A percentile compares a stretch with the other conserved stretches of the same genome.
phyloP scores from a whole-genome alignment of 164 flowering plant species.

The Magnolia officinalis region DNA sequence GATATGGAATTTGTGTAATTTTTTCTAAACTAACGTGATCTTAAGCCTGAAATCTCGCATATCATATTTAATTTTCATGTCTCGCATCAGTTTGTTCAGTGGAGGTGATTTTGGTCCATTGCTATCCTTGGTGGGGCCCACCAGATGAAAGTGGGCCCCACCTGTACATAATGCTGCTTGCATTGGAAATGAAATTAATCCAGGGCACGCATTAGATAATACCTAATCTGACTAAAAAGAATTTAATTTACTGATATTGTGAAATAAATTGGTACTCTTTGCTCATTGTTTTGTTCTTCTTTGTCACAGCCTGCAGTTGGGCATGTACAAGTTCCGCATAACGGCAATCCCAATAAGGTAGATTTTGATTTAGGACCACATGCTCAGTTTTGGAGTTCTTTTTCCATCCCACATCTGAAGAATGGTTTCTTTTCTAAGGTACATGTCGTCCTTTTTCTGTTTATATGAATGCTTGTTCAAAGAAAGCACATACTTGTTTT shows the following conservation, averaged over 20 bases:
- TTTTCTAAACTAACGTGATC: too few relatives aligned
- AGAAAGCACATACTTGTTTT: neutral
- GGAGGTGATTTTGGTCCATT: neutral
- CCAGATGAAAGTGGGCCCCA: neutral
- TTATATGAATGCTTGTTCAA: neutral
- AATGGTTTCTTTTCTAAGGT: conserved; percentile 60
- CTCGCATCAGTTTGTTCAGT: neutral
- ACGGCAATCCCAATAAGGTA: conserved; percentile 27
- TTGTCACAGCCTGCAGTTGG: conserved; percentile 47
- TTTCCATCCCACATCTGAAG: conserved; percentile 38
- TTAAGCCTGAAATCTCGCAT: too few relatives aligned
- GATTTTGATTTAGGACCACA: conserved; percentile 31
- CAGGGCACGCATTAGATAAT: neutral
- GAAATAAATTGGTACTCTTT: neutral
- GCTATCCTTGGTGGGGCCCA: neutral
- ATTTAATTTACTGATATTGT: neutral
- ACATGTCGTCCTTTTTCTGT: conserved; percentile 1
- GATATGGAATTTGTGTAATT: too few relatives aligned
- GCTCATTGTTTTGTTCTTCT: neutral
- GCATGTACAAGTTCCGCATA: conserved; percentile 27
- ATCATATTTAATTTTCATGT: too few relatives aligned
- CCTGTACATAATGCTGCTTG: neutral
- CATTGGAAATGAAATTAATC: neutral
- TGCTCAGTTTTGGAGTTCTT: conserved; percentile 47
- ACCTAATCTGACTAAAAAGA: neutral